Base-by-base conservation (phyloP, 192 early-diverging fungal genomes). In the Linnemannia zychae region DNA sequence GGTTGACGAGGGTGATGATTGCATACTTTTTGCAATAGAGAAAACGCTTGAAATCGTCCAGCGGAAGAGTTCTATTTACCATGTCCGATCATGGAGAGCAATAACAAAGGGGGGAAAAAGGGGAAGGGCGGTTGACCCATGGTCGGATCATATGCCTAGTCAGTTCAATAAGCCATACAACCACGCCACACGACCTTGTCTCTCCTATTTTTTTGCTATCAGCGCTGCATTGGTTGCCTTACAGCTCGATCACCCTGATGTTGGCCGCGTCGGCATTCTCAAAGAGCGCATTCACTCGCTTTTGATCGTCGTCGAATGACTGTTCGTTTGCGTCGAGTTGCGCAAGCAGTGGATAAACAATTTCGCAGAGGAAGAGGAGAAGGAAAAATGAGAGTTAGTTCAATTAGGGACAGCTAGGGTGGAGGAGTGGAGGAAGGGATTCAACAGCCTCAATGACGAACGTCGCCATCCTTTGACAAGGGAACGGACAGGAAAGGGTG, bases 1-100 rank as follows among this genome's bases (percentile, higher is more conserved):
- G 88, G 89, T 98, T 96, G 36, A 98, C 95, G 3, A 98, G 89
- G 24, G 97, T 84, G 24, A 98, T 90, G 47, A 95, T 91, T 0
- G 93, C 96, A 80, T 95, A 98, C 46, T 91, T 87, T 71, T 91
- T 90, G 67, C 92, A 92, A 52, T 93, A 90, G 52, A 98, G 79
- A 76, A 98, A 98, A 34, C 96, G 92, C 65, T 95, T 93, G 78
- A 97, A 93, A 74, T 98, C 96, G 60, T 96, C 93, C 71, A 96
- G 86, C 28, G 94, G 92, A 28, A 98, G 90, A 22, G 90, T 88
- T 80, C 90, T 91, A 50, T 28, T 68, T 3, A 70, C 34, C 18
- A 48, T 69, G 20, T n/a, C 28, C 11, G n/a, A 71, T 3, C 3
- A 15, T 15, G 24, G 24, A 0, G 24, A 24, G 44, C 6, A 15